A percentile compares a stretch with the other conserved stretches of the same genome.
phyloP scores from a whole-genome alignment of 2,329 filamentous ascomycete genomes.

The Pestalotiopsis sp. region DNA sequence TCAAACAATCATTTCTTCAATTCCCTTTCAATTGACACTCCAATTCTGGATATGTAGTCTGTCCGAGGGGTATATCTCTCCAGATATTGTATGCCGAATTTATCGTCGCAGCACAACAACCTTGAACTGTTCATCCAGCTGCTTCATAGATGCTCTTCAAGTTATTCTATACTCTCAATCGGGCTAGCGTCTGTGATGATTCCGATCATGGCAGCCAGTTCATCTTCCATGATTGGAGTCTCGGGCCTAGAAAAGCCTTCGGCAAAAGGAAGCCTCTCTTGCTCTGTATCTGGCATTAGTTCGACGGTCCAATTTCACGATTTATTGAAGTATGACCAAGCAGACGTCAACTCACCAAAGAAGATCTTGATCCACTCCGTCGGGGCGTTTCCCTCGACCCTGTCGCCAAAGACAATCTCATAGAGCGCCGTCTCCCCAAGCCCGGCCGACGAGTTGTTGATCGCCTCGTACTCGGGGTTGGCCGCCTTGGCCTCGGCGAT shows the following conservation, averaged over 20 bases:
- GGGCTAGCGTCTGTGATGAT: neutral
- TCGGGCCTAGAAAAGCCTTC: neutral
- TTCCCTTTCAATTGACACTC: too few relatives aligned
- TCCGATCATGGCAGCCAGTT: neutral
- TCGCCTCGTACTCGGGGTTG: constrained; percentile 18
- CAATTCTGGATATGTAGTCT: too few relatives aligned
- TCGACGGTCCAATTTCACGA: neutral
- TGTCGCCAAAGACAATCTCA: neutral
- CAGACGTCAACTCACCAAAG: neutral
- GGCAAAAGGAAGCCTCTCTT: neutral
- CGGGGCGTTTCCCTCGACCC: neutral
- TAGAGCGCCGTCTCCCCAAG: neutral
- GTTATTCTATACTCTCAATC: neutral
- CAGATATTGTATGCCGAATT: too few relatives aligned
- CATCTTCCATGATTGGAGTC: neutral
- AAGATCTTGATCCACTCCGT: neutral
- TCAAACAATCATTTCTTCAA: too few relatives aligned
- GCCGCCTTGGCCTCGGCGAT: constrained; percentile 21
- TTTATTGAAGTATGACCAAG: neutral
- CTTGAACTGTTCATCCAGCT: neutral
- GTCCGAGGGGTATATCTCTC: too few relatives aligned
- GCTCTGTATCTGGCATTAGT: neutral
- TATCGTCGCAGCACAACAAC: neutral
- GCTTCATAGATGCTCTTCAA: neutral
- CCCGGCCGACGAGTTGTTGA: neutral